These are phyloP conservation scores for Tarenaya hassleriana DNA, from an alignment of 345 rosid species.

Conservation along the genomic window DNA sequence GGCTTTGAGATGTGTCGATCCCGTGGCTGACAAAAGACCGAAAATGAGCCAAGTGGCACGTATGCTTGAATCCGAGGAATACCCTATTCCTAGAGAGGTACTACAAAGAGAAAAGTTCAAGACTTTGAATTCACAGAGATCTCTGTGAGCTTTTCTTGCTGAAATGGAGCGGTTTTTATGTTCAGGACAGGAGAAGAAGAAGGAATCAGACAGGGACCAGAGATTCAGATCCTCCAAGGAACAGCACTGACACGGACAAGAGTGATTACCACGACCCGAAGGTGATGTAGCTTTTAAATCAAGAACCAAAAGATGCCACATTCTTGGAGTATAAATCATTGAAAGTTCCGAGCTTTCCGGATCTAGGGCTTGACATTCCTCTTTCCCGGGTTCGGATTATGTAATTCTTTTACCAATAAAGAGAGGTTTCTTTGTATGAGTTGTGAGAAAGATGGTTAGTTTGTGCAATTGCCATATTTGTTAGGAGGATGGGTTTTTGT, in stretches of 20 bases:
- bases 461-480: too few species aligned
- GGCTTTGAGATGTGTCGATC: slow-evolving; percentile 95
- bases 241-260: slow-evolving; percentile 32
- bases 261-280: slow-evolving; percentile 24
- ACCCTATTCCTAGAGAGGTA: slow-evolving; percentile 96
- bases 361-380: too few species aligned
- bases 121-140: background rate
- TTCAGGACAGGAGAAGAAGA: slow-evolving; percentile 31
- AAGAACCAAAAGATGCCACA: too few species aligned
- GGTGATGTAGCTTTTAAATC: too few species aligned
- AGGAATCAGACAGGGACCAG: slow-evolving; percentile 23
- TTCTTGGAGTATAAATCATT: too few species aligned
- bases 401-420: too few species aligned
- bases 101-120: background rate
- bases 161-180: slow-evolving; percentile 6
- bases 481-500: background rate
- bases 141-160: slow-evolving; percentile 1
- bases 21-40: slow-evolving; percentile 83
- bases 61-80: slow-evolving; percentile 98
- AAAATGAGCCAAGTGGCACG: slow-evolving; percentile 99
- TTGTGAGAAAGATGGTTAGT: too few species aligned
- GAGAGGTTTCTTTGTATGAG: too few species aligned
- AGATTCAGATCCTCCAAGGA: slow-evolving; percentile 32
- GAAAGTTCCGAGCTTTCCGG: too few species aligned
- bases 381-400: too few species aligned